These are phyloP conservation scores for Daldinia concentrica DNA, from an alignment of 495 filamentous ascomycete species.

Conservation along the genomic window DNA sequence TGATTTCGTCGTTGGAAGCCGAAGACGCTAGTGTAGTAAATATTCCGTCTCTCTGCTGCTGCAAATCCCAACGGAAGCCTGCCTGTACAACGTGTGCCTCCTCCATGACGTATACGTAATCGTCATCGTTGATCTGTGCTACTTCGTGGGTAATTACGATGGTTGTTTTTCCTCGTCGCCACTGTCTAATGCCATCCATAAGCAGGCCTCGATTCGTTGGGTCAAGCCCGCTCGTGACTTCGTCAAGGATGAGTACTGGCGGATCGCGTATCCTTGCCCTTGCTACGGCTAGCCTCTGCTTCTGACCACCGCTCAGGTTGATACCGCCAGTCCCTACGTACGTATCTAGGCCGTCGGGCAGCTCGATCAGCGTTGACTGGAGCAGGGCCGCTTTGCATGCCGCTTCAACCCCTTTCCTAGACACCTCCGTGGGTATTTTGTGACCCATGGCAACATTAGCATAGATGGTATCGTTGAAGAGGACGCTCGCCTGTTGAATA, in stretches of 20 bases:
- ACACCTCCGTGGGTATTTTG: constrained; percentile 57
- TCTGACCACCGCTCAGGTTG: constrained; percentile 85
- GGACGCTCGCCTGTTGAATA: constrained; percentile 80
- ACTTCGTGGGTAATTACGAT: constrained; percentile 94
- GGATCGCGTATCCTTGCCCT: constrained; percentile 80
- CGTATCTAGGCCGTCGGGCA: constrained; percentile 81
- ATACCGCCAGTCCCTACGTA: constrained; percentile 73
- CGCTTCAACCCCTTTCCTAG: constrained; percentile 63
- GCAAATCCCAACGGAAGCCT: constrained; percentile 61
- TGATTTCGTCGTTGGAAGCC: background rate
- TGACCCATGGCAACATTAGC: constrained; percentile 84
- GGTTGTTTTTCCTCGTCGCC: constrained; percentile 82
- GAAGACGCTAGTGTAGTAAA: constrained; percentile 42
- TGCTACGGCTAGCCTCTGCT: constrained; percentile 78
- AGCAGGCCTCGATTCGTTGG: constrained; percentile 70
- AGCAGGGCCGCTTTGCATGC: constrained; percentile 75
- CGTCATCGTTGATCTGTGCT: constrained; percentile 74
- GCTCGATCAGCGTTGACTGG: constrained; percentile 70
- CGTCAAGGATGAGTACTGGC: constrained; percentile 86
- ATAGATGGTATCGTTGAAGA: constrained; percentile 86
- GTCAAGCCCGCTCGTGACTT: constrained; percentile 87
- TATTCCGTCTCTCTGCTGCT: constrained; percentile 41
- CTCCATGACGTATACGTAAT: constrained; percentile 86
- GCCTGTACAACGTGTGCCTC: constrained; percentile 73
- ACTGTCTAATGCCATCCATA: constrained; percentile 76